Base-by-base conservation (phyloP, 768 basidiomycete species). In the Kwoniella sp. region DNA sequence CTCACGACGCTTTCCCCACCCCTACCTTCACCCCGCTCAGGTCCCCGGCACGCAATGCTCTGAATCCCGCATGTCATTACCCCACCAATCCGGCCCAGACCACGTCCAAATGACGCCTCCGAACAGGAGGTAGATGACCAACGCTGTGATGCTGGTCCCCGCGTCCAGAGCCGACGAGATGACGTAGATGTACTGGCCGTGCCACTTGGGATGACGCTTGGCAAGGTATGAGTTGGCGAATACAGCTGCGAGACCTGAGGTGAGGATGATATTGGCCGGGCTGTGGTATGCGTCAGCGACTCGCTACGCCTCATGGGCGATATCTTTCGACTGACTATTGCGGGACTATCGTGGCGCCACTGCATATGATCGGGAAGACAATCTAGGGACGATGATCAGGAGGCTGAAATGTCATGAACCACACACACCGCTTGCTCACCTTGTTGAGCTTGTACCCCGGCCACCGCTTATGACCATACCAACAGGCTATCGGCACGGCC, bases 131-230 rank as follows among this genome's bases (percentile, higher is more conserved):
- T 74, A 76, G 2, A 73, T 65, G 0, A 46, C 52, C 57, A 76
- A 36, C 0, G 72, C 75, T 19, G 67, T 69, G 20, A 76, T 65
- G 6, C 63, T 66, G 0, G 73, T 74, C 5, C 62, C 75, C 1
- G 75, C 71, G 46, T 74, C 75, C 23, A 76, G 57, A 2, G 73
- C 75, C 4, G 75, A 66, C 36, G 65, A 69, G 19, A 74, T 51
- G 11, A 71, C 67, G 49, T 73, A 71, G 23, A 69, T 57, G 60
- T 70, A 71, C 42, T 53, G 56, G 17, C 55, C 56, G 57, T 63
- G 63, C 9, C 51, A 31, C 22, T 59, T 57, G 2, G 71, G 69
- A 53, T 73, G 62, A 25, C 50, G 37, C 46, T 67, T 64, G 3
- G 65, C 59, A 8, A 66, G 44, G 39, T 55, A 66, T 0, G 58